Evolutionary conservation across 331 rosid species (phyloP).

Genomic region (Rosa hybrid): DNA sequence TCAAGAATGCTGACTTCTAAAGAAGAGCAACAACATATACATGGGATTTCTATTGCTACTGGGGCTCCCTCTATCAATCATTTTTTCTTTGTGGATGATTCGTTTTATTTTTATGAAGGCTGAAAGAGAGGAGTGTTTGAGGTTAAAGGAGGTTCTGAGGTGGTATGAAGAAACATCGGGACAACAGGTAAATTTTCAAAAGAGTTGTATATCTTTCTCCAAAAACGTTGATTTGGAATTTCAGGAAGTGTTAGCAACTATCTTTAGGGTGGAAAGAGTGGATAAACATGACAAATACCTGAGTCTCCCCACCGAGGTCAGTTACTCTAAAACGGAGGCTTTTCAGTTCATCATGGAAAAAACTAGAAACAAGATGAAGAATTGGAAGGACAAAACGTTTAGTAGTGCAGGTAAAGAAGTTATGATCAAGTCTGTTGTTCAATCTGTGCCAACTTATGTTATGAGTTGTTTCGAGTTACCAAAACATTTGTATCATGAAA

Average conservation of each 20-base stretch:
- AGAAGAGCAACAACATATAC: no score
- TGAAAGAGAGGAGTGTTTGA: background rate
- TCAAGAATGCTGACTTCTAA: no score
- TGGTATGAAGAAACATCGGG: background rate
- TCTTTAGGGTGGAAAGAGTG: rapidly evolving
- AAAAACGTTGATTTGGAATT: rapidly evolving
- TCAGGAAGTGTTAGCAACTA: rapidly evolving
- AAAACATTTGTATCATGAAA: background rate
- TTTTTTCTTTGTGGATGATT: background rate
- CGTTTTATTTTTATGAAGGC: rapidly evolving
- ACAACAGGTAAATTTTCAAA: background rate
- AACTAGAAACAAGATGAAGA: no score
- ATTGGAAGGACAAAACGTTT: no score
- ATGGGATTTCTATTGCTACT: no score
- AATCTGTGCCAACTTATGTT: background rate
- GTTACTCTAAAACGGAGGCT: background rate
- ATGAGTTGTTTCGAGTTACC: no score
- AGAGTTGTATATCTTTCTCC: background rate
- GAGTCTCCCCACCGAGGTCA: background rate
- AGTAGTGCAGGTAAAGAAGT: background rate
- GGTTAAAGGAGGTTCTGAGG: no score
- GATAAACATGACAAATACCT: rapidly evolving
- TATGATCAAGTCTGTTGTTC: background rate
- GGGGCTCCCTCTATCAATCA: background rate
- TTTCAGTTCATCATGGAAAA: no score